Conservation (phyloP, 2,329 filamentous ascomycete species). For the Boeremia lycopersici region DNA sequence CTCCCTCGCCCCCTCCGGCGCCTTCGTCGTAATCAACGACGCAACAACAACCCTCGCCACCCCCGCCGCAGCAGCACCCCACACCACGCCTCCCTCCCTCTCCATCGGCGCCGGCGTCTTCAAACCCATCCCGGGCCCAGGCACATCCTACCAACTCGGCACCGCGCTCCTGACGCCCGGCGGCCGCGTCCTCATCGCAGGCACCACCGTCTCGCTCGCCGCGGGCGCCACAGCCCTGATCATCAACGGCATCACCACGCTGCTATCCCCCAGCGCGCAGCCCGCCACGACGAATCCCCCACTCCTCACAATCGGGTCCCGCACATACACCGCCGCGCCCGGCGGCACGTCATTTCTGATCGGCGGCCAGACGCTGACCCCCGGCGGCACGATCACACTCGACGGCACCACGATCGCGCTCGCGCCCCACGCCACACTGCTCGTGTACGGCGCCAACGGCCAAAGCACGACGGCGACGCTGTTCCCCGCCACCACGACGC, state of each 20-base stretch:
- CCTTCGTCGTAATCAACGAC: slow-evolving; percentile 43
- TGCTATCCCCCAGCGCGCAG: slow-evolving; percentile 21
- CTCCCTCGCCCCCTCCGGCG: slow-evolving; percentile 39
- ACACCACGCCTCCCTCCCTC: slow-evolving; percentile 36
- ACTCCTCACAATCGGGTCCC: slow-evolving; percentile 38
- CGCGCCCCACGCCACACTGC: slow-evolving; percentile 45
- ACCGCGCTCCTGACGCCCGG: slow-evolving; percentile 49
- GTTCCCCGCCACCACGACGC: slow-evolving; percentile 48
- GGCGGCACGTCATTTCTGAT: slow-evolving; percentile 55
- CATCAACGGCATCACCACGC: slow-evolving; percentile 29
- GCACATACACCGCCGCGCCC: slow-evolving; percentile 46
- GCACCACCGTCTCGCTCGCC: slow-evolving; percentile 39
- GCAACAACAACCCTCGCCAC: slow-evolving; percentile 43
- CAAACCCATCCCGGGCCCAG: slow-evolving; percentile 37
- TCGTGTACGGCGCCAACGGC: slow-evolving; percentile 49
- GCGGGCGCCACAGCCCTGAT: slow-evolving; percentile 38
- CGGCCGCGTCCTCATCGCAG: slow-evolving; percentile 45
- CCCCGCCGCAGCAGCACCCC: slow-evolving; percentile 15
- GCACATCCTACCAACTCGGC: slow-evolving; percentile 46
- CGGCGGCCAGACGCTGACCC: slow-evolving; percentile 44
- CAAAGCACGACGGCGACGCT: slow-evolving; percentile 42
- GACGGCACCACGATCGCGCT: slow-evolving; percentile 52
- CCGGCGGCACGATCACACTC: slow-evolving; percentile 48
- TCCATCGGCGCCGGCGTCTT: slow-evolving; percentile 38
- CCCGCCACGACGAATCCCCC: slow-evolving; percentile 50